These are phyloP conservation scores for Clavispora santaluciae DNA, from an alignment of 805 yeast species.

Conservation along the genomic window DNA sequence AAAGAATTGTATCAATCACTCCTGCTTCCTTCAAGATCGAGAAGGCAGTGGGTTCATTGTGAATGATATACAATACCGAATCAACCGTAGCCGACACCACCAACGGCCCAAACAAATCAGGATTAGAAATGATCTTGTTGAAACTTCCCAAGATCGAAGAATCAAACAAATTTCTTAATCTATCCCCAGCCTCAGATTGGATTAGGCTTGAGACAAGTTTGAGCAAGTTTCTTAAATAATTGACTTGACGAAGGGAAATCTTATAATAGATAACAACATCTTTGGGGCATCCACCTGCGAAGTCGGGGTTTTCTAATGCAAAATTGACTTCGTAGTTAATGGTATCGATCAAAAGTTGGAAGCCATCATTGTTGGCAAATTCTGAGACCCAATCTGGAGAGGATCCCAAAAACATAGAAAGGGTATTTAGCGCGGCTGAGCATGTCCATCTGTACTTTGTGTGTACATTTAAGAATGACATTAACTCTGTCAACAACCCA, in stretches of 20 bases:
- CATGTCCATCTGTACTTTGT: conserved; percentile 51
- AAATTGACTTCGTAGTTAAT: conserved; percentile 60
- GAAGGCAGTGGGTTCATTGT: conserved; percentile 88
- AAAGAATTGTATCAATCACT: conserved; percentile 60
- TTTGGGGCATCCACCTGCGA: conserved; percentile 54
- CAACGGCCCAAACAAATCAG: conserved; percentile 61
- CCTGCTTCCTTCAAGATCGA: conserved; percentile 74
- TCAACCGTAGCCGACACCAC: conserved; percentile 58
- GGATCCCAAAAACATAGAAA: conserved; percentile 42
- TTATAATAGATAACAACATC: conserved; percentile 46
- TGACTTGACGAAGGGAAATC: conserved; percentile 57
- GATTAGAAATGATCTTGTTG: conserved; percentile 52
- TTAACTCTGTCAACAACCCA: conserved; percentile 64
- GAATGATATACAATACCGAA: conserved; percentile 65
- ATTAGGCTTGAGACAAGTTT: conserved; percentile 62
- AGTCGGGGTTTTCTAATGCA: conserved; percentile 55
- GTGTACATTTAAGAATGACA: conserved; percentile 53
- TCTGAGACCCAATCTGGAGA: conserved; percentile 50
- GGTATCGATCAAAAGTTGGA: conserved; percentile 53
- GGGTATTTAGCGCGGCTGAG: conserved; percentile 58
- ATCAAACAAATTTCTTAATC: conserved; percentile 80
- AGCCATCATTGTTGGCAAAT: conserved; percentile 66
- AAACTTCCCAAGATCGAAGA: conserved; percentile 67
- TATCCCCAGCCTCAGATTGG: conserved; percentile 73
- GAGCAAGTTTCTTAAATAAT: conserved; percentile 44